Evolutionary conservation across 495 filamentous ascomycete genomes (phyloP).

Genomic region (Penicillium steckii): DNA sequence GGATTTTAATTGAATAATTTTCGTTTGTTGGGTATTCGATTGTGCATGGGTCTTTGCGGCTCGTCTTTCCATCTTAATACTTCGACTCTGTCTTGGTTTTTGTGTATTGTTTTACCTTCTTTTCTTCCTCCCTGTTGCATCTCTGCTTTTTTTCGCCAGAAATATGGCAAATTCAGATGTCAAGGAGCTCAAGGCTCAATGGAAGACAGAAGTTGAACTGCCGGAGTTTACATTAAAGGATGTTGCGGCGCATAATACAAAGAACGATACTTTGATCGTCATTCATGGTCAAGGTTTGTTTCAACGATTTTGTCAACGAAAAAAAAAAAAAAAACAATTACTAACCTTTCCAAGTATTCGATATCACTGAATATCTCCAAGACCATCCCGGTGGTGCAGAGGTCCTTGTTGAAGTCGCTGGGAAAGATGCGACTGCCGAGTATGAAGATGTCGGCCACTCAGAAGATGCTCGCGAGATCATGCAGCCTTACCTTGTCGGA

Average conservation of each 20-base stretch:
- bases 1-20: neutral
- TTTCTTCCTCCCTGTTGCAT: too few species aligned
- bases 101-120: neutral
- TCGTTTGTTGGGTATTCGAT: neutral
- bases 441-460: slow-evolving; percentile 57
- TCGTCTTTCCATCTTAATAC: neutral
- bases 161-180: slow-evolving; percentile 15
- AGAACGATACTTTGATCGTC: slow-evolving; percentile 48
- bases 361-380: slow-evolving; percentile 48
- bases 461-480: slow-evolving; percentile 40
- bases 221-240: slow-evolving; percentile 38
- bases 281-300: slow-evolving; percentile 51
- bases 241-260: slow-evolving; percentile 45
- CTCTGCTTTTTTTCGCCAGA: too few species aligned
- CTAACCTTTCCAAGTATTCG: slow-evolving; percentile 39
- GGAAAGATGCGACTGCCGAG: slow-evolving; percentile 48
- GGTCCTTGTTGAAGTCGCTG: slow-evolving; percentile 47
- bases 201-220: slow-evolving; percentile 14
- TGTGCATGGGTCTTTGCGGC: neutral
- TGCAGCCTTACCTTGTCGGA: slow-evolving; percentile 31
- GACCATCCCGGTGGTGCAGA: slow-evolving; percentile 57
- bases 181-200: slow-evolving; percentile 18
- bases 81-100: neutral
- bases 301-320: neutral
- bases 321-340: neutral